Percentiles rank a stretch among this genome's conserved stretches.
phyloP scores from a whole-genome alignment of 148 eudicot genomes.

The Bassia scoparia region DNA sequence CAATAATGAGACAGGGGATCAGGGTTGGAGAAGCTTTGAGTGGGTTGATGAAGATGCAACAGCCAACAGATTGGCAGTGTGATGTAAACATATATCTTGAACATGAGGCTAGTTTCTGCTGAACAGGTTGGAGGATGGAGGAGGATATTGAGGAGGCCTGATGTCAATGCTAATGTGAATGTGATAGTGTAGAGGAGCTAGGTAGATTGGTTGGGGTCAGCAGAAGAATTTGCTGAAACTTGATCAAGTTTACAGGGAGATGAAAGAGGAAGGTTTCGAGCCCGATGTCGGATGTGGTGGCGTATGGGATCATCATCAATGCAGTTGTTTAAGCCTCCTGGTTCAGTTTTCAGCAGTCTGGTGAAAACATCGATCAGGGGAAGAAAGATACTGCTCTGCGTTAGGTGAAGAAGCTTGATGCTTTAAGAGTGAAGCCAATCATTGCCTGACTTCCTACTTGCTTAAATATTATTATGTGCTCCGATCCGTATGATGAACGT shows the following conservation, averaged over 20 bases:
- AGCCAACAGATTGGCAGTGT: too few relatives aligned
- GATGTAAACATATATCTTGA: too few relatives aligned
- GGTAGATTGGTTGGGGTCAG: constrained; percentile 92
- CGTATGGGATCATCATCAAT: constrained; percentile 75
- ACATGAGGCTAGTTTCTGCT: too few relatives aligned
- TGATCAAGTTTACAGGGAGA: constrained; percentile 65
- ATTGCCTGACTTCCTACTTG: background rate
- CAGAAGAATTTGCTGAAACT: constrained; percentile 55
- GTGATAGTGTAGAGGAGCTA: too few relatives aligned
- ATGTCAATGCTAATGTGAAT: too few relatives aligned
- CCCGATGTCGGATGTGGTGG: constrained; percentile 76
- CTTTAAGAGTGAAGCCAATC: constrained; percentile 37
- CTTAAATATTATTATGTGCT: too few relatives aligned
- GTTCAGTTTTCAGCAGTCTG: constrained; percentile 49
- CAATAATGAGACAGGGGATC: too few relatives aligned
- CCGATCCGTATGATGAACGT: too few relatives aligned
- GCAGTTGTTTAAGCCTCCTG: constrained; percentile 83
- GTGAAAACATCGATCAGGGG: constrained; percentile 59
- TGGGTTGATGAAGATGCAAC: too few relatives aligned
- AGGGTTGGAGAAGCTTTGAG: too few relatives aligned
- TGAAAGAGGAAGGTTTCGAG: constrained; percentile 67
- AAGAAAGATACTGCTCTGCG: constrained; percentile 48
- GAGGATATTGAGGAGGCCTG: too few relatives aligned
- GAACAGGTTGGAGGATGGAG: too few relatives aligned
- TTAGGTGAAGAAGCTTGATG: constrained; percentile 53